Conservation (phyloP, 2,329 filamentous ascomycete species). For the Aspergillus quadricinctus region DNA sequence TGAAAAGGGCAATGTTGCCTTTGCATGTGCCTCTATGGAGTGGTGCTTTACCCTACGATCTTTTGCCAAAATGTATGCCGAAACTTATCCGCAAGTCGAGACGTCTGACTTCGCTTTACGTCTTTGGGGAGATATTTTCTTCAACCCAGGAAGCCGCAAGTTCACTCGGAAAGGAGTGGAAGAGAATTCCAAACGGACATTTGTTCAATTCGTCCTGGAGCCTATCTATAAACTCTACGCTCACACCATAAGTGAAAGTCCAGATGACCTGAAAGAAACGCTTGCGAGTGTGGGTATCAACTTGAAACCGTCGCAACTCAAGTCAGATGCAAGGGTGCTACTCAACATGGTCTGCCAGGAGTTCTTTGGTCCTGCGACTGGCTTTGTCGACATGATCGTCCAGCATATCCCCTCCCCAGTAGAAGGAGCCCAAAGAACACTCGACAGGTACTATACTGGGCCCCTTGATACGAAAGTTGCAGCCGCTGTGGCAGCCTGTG, state of each 20-base stretch:
- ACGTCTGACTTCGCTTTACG: conserved; percentile 75
- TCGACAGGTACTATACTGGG: conserved; percentile 89
- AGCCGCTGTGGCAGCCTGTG: conserved; percentile 72
- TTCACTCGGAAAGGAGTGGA: conserved; percentile 87
- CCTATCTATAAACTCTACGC: conserved; percentile 98
- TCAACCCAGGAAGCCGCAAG: conserved; percentile 81
- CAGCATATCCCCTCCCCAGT: conserved; percentile 83
- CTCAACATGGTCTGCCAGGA: conserved; percentile 87
- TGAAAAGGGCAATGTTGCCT: conserved; percentile 97
- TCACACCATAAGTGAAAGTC: conserved; percentile 86
- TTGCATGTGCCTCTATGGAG: conserved; percentile 86
- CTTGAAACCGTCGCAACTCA: conserved; percentile 89
- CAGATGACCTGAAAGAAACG: conserved; percentile 75
- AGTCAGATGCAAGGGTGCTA: conserved; percentile 80
- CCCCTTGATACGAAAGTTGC: conserved; percentile 78
- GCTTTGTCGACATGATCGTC: conserved; percentile 94
- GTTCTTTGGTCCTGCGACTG: conserved; percentile 85
- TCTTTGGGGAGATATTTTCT: conserved; percentile 96
- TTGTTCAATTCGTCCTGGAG: conserved; percentile 91
- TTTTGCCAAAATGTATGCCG: conserved; percentile 94
- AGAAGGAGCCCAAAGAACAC: conserved; percentile 68
- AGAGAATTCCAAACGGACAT: conserved; percentile 74
- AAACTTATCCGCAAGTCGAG: conserved; percentile 79
- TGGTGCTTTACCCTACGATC: conserved; percentile 96
- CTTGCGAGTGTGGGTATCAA: conserved; percentile 74